phyloP scores from a whole-genome alignment of 345 rosid species.

The Pistacia integerrima region DNA sequence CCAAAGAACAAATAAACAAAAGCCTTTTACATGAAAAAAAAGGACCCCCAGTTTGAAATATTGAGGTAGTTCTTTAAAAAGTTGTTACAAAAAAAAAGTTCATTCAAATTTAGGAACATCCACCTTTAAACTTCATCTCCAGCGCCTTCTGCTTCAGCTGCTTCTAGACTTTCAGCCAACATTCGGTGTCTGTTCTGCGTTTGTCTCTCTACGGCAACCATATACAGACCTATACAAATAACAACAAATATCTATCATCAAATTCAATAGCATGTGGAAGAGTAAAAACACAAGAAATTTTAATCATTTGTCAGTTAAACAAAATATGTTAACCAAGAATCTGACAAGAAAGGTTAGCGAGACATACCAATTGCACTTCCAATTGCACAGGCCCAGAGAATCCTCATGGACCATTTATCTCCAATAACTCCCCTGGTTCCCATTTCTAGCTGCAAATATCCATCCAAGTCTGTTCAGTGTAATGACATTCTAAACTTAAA shows the following conservation, averaged over 20 bases:
- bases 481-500: conserved; percentile 7
- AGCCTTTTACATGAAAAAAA: not conserved
- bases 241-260: conserved; percentile 2
- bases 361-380: conserved; percentile 66
- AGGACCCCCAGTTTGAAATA: not conserved
- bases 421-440: conserved; percentile 55
- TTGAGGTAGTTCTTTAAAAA: conserved; percentile 12
- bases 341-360: not conserved
- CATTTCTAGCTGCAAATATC: conserved; percentile 32
- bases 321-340: conserved; percentile 10
- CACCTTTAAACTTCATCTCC: conserved; percentile 40
- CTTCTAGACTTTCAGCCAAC: conserved; percentile 63
- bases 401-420: conserved; percentile 79
- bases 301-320: not conserved
- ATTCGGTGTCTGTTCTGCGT: conserved; percentile 64
- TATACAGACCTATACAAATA: conserved; percentile 59
- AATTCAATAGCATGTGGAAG: not conserved
- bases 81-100: conserved; percentile 5
- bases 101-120: conserved; percentile 16
- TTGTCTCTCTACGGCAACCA: conserved; percentile 84
- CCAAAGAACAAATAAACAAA: not conserved
- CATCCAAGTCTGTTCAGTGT: not conserved
- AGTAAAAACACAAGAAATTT: not conserved
- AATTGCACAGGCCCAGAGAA: conserved; percentile 72
- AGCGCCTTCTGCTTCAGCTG: conserved; percentile 50